Percentiles rank a stretch among this genome's conserved stretches.
phyloP scores from a whole-genome alignment of 1,284 basidiomycete species.

The Golubevia pallescens region DNA sequence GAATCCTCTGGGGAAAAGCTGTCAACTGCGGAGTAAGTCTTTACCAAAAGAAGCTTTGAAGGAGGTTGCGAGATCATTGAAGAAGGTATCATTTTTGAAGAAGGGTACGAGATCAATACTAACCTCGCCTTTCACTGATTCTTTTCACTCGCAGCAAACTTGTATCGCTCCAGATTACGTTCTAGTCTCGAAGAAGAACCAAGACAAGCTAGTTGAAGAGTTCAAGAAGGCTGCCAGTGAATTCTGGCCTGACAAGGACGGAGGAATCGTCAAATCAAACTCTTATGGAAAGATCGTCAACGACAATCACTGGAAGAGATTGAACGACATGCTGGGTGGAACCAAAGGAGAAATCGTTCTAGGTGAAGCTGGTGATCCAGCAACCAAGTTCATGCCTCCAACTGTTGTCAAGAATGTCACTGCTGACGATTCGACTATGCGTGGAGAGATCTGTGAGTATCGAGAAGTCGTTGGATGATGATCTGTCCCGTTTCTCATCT shows the following conservation, averaged over 20 bases:
- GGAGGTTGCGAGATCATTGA: conserved; percentile 73
- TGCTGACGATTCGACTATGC: conserved; percentile 69
- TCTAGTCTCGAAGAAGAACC: conserved; percentile 72
- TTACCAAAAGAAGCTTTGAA: no score
- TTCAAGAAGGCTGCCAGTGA: conserved; percentile 69
- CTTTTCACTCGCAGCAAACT: conserved; percentile 61
- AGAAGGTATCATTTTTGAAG: conserved; percentile 3
- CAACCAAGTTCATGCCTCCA: conserved; percentile 72
- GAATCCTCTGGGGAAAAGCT: conserved; percentile 81
- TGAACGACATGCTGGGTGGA: conserved; percentile 72
- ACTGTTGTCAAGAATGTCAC: conserved; percentile 73
- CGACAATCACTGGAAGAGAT: conserved; percentile 70
- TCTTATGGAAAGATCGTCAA: conserved; percentile 70
- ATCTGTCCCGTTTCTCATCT: neutral
- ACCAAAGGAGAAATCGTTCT: conserved; percentile 76
- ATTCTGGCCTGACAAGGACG: conserved; percentile 64
- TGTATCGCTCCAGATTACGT: conserved; percentile 77
- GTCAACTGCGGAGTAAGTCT: conserved; percentile 69
- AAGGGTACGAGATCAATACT: conserved; percentile 10
- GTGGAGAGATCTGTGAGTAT: conserved; percentile 74
- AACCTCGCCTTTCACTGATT: conserved; percentile 56
- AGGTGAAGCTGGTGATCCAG: conserved; percentile 74
- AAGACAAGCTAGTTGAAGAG: conserved; percentile 72
- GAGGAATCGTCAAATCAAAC: conserved; percentile 66
- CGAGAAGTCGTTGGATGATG: neutral